These are phyloP conservation scores for Globisporangium camurandrum DNA, from an alignment of 352 stramenopile genomes.

Conservation along the genomic window DNA sequence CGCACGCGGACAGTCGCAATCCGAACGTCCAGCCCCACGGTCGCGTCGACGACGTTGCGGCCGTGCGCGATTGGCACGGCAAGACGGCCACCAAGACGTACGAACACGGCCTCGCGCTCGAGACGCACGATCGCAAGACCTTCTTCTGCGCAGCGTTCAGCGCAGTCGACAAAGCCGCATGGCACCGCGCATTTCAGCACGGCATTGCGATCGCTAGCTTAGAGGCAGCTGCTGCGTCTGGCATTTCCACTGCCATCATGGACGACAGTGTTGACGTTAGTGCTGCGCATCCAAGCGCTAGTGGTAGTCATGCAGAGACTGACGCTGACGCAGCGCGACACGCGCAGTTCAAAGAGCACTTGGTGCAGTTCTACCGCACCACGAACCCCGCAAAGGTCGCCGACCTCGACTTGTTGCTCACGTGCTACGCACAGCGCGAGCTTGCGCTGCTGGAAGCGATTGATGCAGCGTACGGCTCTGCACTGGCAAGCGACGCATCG, in stretches of 20 bases:
- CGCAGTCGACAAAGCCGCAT: slow-evolving; percentile 46
- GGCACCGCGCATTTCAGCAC: slow-evolving; percentile 52
- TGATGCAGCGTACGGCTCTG: slow-evolving; percentile 29
- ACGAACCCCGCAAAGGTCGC: slow-evolving; percentile 40
- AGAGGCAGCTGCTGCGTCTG: slow-evolving; percentile 1
- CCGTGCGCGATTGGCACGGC: slow-evolving; percentile 63
- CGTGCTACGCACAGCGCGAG: slow-evolving; percentile 37
- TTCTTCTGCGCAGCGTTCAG: slow-evolving; percentile 65
- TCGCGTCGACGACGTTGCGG: slow-evolving; percentile 33
- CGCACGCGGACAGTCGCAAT: slow-evolving; percentile 59
- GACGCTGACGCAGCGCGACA: slow-evolving; percentile 10
- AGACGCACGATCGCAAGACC: slow-evolving; percentile 51
- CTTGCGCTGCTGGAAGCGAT: slow-evolving; percentile 41
- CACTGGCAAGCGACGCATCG: slow-evolving; percentile 22
- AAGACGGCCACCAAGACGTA: slow-evolving; percentile 48
- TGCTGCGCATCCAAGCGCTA: not conserved
- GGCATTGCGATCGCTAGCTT: slow-evolving; percentile 29
- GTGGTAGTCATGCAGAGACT: too few relatives aligned
- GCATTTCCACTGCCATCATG: too few relatives aligned
- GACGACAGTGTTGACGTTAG: not conserved
- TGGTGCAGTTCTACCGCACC: slow-evolving; percentile 49
- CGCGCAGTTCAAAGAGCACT: slow-evolving; percentile 24
- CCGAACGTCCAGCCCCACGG: slow-evolving; percentile 16
- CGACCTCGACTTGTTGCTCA: slow-evolving; percentile 38
- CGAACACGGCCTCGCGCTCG: slow-evolving; percentile 57